These are phyloP conservation scores for Quercus glauca DNA, from an alignment of 306 rosid genomes.

Conservation along the genomic window DNA sequence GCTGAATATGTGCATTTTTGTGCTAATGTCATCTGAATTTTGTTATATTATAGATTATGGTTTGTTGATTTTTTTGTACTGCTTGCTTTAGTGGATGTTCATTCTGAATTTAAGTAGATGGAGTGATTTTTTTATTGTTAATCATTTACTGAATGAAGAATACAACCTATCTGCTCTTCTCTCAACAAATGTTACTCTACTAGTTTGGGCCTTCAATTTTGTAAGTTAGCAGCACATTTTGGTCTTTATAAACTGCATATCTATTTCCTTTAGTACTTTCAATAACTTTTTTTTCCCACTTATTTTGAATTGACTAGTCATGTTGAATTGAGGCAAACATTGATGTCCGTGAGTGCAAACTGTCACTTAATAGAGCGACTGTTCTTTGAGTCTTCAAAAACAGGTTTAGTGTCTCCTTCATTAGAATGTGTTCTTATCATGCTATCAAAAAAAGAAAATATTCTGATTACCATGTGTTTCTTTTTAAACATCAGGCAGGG, in stretches of 20 bases:
- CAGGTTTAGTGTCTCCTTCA: slow-evolving; percentile 50
- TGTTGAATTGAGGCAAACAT: slow-evolving; percentile 92
- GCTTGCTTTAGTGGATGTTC: background rate
- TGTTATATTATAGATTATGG: background rate
- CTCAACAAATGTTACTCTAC: background rate
- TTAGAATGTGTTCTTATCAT: slow-evolving; percentile 7
- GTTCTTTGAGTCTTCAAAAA: slow-evolving; percentile 87
- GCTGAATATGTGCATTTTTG: background rate
- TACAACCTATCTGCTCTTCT: background rate
- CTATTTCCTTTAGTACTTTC: background rate
- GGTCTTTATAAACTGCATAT: background rate
- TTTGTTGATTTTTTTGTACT: background rate
- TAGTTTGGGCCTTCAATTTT: background rate
- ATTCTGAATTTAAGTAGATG: background rate
- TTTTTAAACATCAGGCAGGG: slow-evolving; percentile 71
- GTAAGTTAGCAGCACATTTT: background rate
- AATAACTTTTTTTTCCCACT: background rate
- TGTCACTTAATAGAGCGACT: slow-evolving; percentile 86
- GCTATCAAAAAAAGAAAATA: background rate
- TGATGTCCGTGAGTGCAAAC: slow-evolving; percentile 77
- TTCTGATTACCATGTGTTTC: slow-evolving; percentile 34
- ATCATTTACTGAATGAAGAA: background rate
- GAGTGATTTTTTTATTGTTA: background rate
- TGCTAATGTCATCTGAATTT: background rate
- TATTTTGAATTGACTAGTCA: slow-evolving; percentile 47